These are phyloP conservation scores for Fagus sylvatica DNA, from an alignment of 306 rosid genomes.

Conservation along the genomic window DNA sequence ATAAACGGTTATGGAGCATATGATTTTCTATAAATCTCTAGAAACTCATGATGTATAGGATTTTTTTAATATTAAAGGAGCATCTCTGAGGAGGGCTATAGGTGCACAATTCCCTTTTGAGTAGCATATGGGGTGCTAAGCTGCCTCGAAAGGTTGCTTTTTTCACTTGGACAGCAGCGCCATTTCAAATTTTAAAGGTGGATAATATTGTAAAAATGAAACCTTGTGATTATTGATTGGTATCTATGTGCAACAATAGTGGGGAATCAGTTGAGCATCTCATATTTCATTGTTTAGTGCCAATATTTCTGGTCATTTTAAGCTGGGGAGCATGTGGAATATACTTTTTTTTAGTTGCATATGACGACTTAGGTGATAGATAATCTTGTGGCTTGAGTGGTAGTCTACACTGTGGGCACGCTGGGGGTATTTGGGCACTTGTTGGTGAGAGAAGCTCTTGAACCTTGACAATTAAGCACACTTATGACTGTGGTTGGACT, in stretches of 20 bases:
- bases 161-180: no score
- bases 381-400: neutral
- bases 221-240: no score
- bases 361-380: neutral
- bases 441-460: neutral
- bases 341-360: neutral
- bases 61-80: no score
- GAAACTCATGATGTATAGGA: neutral
- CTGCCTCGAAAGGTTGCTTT: no score
- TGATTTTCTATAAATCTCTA: neutral
- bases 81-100: no score
- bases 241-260: no score
- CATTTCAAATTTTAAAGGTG: no score
- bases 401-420: neutral
- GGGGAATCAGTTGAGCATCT: no score
- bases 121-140: no score
- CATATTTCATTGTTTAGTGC: no score
- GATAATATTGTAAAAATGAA: no score
- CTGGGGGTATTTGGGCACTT: neutral
- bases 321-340: neutral
- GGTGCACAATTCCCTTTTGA: no score
- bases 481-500: conserved; percentile 1
- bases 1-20: neutral
- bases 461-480: neutral
- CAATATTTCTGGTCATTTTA: neutral